Conservation (phyloP, 2,329 filamentous ascomycete genomes). For the Cyanodermella asteris region DNA sequence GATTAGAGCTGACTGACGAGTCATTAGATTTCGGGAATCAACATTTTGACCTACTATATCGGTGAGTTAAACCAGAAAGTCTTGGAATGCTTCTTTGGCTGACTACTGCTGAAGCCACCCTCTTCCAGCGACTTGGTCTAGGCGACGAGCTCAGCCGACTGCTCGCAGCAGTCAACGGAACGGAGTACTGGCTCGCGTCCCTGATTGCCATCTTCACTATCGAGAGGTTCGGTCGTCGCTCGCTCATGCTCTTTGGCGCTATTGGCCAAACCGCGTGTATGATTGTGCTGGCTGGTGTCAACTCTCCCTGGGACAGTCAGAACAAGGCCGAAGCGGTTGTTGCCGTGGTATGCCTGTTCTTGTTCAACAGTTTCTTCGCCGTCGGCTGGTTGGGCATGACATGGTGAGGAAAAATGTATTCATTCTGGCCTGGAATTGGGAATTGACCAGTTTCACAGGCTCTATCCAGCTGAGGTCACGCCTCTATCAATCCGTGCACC, state of each 20-base stretch:
- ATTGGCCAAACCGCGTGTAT: constrained; percentile 42
- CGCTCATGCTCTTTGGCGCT: constrained; percentile 50
- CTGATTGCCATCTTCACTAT: constrained; percentile 28
- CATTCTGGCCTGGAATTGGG: no score
- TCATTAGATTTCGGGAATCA: constrained; percentile 6
- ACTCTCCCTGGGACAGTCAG: background rate
- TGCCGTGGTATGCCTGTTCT: constrained; percentile 33
- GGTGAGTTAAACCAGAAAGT: no score
- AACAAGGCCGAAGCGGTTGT: constrained; percentile 17
- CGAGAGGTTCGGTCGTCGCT: constrained; percentile 32
- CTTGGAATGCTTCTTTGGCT: no score
- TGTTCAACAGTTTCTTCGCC: constrained; percentile 41
- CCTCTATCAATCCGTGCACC: constrained; percentile 37
- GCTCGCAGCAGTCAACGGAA: constrained; percentile 2
- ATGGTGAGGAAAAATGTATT: no score
- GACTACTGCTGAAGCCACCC: no score
- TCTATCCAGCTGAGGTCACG: constrained; percentile 40
- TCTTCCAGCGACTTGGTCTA: no score
- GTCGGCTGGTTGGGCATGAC: constrained; percentile 38
- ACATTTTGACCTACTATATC: constrained; percentile 6
- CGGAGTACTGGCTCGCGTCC: constrained; percentile 29
- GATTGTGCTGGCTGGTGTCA: constrained; percentile 30
- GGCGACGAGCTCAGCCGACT: no score
- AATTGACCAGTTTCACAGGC: no score
- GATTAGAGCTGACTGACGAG: no score